Percentiles rank a stretch among this genome's conserved stretches.
These are phyloP conservation scores for Cercis canadensis DNA, from an alignment of 306 rosid genomes.

Conservation along the genomic window DNA sequence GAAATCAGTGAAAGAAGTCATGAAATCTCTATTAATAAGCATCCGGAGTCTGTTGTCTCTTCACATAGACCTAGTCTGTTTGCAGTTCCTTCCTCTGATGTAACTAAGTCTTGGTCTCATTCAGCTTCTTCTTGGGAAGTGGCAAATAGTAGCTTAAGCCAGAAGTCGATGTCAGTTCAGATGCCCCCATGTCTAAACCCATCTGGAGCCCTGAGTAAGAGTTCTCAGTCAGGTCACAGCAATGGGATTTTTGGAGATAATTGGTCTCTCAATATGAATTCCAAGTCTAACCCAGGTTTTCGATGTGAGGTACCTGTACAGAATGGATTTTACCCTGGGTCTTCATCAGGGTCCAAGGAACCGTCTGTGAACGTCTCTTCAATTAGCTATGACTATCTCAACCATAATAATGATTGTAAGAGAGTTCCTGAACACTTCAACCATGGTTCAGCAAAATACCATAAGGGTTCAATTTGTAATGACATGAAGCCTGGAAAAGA, in stretches of 20 bases:
- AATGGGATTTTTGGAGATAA: constrained; percentile 61
- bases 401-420: constrained; percentile 48
- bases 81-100: constrained; percentile 55
- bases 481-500: constrained; percentile 61
- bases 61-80: constrained; percentile 51
- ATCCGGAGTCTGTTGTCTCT: constrained; percentile 45
- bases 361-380: constrained; percentile 57
- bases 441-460: constrained; percentile 47
- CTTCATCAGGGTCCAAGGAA: constrained; percentile 71
- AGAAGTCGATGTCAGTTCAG: constrained; percentile 64
- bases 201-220: constrained; percentile 53
- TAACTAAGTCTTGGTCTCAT: constrained; percentile 67
- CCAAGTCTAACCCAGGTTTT: constrained; percentile 58
- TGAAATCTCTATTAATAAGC: constrained; percentile 53
- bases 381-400: constrained; percentile 58
- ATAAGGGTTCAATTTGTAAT: constrained; percentile 55
- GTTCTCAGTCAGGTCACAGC: constrained; percentile 63
- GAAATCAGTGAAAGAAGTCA: constrained; percentile 55
- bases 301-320: constrained; percentile 53
- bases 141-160: constrained; percentile 62
- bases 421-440: constrained; percentile 51
- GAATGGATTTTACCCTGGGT: constrained; percentile 68
- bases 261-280: constrained; percentile 63
- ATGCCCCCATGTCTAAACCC: constrained; percentile 53
- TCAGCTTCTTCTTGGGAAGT: constrained; percentile 78